Evolutionary conservation across 2,329 filamentous ascomycete species (phyloP).

Genomic region (Paramyrothecium sp.): DNA sequence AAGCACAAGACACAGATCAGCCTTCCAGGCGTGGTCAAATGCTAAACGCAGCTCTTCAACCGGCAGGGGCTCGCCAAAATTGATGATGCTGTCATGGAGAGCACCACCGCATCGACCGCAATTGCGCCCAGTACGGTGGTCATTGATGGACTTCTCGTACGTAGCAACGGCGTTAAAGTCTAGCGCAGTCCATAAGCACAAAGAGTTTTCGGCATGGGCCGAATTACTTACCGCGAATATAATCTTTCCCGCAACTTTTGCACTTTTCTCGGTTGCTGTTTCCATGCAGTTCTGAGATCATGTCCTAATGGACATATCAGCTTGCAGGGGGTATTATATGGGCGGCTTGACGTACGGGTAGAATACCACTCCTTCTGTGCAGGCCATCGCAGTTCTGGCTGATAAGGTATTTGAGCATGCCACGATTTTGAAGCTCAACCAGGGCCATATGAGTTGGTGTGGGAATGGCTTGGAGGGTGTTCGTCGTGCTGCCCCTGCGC

Average conservation of each 20-base stretch:
- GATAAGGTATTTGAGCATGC: conserved; percentile 39
- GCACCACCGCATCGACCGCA: conserved; percentile 35
- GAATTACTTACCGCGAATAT: conserved; percentile 34
- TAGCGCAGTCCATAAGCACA: too few species aligned
- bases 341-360: conserved; percentile 26
- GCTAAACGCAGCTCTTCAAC: conserved; percentile 29
- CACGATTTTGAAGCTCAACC: conserved; percentile 38
- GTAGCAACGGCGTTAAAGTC: conserved; percentile 25
- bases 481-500: conserved; percentile 26
- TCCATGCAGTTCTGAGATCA: conserved; percentile 44
- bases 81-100: conserved; percentile 43
- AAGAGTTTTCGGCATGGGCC: conserved; percentile 17
- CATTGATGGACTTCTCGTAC: conserved; percentile 38
- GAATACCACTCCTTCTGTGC: conserved; percentile 43
- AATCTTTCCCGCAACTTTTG: conserved; percentile 42
- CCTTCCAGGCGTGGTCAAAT: conserved; percentile 31
- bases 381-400: conserved; percentile 40
- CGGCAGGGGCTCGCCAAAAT: conserved; percentile 39
- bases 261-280: conserved; percentile 47
- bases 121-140: conserved; percentile 46
- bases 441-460: conserved; percentile 46
- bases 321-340: too few species aligned
- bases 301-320: conserved; percentile 26
- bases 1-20: conserved; percentile 44
- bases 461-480: conserved; percentile 41